Conservation (phyloP, 768 basidiomycete species). For the Tulasnella sp. region DNA sequence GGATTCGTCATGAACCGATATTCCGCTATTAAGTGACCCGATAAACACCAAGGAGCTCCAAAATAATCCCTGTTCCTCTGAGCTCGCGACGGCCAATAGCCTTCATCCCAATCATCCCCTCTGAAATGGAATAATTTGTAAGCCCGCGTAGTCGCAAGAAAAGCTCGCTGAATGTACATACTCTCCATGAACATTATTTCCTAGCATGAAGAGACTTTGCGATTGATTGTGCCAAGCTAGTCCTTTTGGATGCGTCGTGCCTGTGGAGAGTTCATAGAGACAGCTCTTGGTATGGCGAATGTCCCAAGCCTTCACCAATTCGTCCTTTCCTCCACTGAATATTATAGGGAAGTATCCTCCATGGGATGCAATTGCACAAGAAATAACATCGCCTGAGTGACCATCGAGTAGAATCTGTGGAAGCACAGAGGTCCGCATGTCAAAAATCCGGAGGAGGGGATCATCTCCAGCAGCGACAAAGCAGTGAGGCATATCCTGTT, state of each 20-base stretch:
- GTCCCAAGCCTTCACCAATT: slow-evolving; percentile 22
- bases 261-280: slow-evolving; percentile 20
- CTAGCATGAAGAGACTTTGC: slow-evolving; percentile 6
- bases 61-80: slow-evolving; percentile 3
- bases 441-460: slow-evolving; percentile 7
- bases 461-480: slow-evolving; percentile 20
- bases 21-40: background rate
- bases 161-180: background rate
- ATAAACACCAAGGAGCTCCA: slow-evolving; percentile 6
- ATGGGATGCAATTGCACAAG: slow-evolving; percentile 16
- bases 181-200: background rate
- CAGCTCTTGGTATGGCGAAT: slow-evolving; percentile 21
- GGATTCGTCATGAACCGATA: slow-evolving; percentile 14
- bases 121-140: background rate
- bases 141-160: background rate
- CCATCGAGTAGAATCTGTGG: slow-evolving; percentile 19
- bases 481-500: slow-evolving; percentile 10
- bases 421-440: background rate
- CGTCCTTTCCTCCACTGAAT: slow-evolving; percentile 21
- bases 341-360: slow-evolving; percentile 12
- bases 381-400: background rate
- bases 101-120: background rate
- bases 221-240: background rate
- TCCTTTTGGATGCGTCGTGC: background rate
- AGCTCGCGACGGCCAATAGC: slow-evolving; percentile 1